Percentiles rank a stretch among this genome's conserved stretches.
Evolutionary conservation across 225 moss, liverwort and hornwort species (phyloP).

Genomic region (Thuidium tamariscinum): DNA sequence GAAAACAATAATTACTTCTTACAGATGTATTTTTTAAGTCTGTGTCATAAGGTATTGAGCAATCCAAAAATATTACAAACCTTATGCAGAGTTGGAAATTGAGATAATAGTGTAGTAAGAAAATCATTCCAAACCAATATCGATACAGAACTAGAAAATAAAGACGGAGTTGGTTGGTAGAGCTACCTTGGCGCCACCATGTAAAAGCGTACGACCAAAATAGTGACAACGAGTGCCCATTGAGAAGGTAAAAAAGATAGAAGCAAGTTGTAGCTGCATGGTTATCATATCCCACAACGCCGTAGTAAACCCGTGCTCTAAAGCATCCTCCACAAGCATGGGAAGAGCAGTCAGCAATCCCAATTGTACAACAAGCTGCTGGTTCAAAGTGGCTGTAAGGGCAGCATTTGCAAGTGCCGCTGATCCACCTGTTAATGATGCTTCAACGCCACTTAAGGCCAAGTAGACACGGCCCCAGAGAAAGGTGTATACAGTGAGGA

Average conservation of each 20-base stretch:
- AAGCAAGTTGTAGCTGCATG: conserved; percentile 93
- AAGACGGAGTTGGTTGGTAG: not conserved
- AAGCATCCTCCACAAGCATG: conserved; percentile 90
- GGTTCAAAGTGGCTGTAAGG: conserved; percentile 84
- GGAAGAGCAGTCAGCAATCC: conserved; percentile 88
- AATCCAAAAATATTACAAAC: not conserved
- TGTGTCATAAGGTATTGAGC: not conserved
- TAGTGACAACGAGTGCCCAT: conserved; percentile 89
- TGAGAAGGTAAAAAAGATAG: conserved; percentile 91
- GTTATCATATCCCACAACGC: conserved; percentile 86
- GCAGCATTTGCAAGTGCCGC: conserved; percentile 48
- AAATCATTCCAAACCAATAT: not conserved
- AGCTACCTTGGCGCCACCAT: conserved; percentile 72
- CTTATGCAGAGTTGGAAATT: not conserved
- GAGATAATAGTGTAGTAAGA: not conserved
- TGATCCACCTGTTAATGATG: conserved; percentile 36
- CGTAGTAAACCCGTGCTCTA: conserved; percentile 75
- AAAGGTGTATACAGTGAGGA: conserved; percentile 81
- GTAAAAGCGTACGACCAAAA: conserved; percentile 83
- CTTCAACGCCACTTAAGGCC: conserved; percentile 77
- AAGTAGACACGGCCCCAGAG: conserved; percentile 93
- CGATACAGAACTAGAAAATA: not conserved
- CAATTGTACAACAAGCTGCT: conserved; percentile 87
- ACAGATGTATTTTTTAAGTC: not conserved
- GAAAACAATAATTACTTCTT: not conserved